Percentiles rank a stretch among this genome's conserved stretches.
Conservation (phyloP, 169 alveolate species). For the Theileria luwenshuni region DNA sequence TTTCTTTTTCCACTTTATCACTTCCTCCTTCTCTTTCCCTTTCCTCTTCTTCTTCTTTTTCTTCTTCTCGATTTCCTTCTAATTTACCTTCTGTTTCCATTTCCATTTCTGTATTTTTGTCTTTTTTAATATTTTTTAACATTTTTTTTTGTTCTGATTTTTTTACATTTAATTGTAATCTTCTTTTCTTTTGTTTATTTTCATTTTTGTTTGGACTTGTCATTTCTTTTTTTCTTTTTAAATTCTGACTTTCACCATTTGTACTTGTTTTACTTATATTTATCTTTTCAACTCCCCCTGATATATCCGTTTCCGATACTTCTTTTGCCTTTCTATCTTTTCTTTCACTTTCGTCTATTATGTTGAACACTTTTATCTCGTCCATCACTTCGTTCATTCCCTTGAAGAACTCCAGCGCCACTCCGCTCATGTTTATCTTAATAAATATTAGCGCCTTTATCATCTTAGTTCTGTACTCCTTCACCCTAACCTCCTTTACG, state of each 20-base stretch:
- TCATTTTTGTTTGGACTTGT: not conserved
- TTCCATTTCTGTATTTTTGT: not conserved
- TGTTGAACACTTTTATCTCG: not conserved
- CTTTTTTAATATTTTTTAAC: not conserved
- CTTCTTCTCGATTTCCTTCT: not conserved
- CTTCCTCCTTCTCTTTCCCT: not conserved
- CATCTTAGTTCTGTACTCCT: not conserved
- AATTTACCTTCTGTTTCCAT: not conserved
- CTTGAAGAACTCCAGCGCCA: not conserved
- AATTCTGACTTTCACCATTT: not conserved
- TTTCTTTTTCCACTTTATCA: too few relatives aligned
- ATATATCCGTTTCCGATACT: not conserved
- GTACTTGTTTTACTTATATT: not conserved
- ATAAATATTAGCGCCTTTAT: not conserved
- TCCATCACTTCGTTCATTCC: not conserved
- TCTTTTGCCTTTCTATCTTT: not conserved
- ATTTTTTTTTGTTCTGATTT: not conserved
- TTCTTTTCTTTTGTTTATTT: conserved; percentile 1
- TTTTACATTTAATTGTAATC: not conserved
- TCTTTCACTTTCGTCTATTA: not conserved
- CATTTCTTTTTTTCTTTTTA: not conserved
- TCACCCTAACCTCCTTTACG: not conserved
- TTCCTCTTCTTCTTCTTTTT: not conserved
- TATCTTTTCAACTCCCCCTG: not conserved
- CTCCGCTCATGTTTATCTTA: not conserved